phyloP scores from a whole-genome alignment of 768 basidiomycete species.

The Paxillus involutus region DNA sequence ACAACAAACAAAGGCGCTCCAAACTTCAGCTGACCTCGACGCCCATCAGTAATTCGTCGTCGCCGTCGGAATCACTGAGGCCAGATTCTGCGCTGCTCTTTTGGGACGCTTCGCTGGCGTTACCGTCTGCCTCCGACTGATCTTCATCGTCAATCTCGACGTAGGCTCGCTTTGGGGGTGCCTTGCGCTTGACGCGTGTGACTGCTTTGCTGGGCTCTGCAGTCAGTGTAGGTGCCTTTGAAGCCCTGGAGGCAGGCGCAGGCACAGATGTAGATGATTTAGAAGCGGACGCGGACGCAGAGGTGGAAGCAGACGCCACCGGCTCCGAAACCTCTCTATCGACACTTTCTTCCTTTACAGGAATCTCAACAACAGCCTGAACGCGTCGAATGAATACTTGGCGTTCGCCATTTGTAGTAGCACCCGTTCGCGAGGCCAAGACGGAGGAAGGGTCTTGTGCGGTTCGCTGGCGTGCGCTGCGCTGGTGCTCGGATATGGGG shows the following conservation, averaged over 20 bases:
- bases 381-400: slow-evolving; percentile 58
- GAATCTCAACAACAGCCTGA: slow-evolving; percentile 54
- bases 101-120: slow-evolving; percentile 5
- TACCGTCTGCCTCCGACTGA: slow-evolving; percentile 19
- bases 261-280: slow-evolving; percentile 13
- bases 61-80: slow-evolving; percentile 39
- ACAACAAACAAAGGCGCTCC: background rate
- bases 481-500: slow-evolving; percentile 31
- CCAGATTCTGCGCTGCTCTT: slow-evolving; percentile 11
- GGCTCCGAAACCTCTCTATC: slow-evolving; percentile 33
- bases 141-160: slow-evolving; percentile 33
- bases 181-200: slow-evolving; percentile 21
- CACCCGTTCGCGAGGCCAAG: slow-evolving; percentile 3
- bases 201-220: slow-evolving; percentile 1
- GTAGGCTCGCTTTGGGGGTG: slow-evolving; percentile 23
- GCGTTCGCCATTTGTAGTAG: slow-evolving; percentile 11
- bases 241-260: slow-evolving; percentile 4
- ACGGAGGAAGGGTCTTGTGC: slow-evolving; percentile 3
- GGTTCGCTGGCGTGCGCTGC: slow-evolving; percentile 21
- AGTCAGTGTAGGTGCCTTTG: slow-evolving; percentile 7
- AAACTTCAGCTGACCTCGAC: slow-evolving; percentile 43
- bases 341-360: slow-evolving; percentile 63
- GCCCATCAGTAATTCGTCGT: slow-evolving; percentile 64
- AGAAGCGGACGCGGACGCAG: slow-evolving; percentile 11
- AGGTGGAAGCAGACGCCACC: slow-evolving; percentile 5